Percentiles rank a stretch among this genome's conserved stretches.
Conservation (phyloP, 257 asterid genomes). For the Osmanthus fragrans region DNA sequence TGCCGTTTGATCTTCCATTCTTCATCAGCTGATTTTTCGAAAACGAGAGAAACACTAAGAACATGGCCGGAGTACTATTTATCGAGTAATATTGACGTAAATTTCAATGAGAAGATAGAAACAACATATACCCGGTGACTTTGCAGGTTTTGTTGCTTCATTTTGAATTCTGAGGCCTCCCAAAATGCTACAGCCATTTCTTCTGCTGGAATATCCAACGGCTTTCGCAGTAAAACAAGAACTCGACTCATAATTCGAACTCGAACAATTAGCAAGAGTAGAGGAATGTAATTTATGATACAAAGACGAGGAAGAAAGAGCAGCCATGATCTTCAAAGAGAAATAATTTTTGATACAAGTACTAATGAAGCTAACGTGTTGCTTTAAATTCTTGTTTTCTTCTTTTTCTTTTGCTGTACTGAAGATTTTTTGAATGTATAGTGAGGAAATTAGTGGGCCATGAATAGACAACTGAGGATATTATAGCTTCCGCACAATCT, state of each 20-base stretch:
- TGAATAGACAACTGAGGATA: slow-evolving; percentile 36
- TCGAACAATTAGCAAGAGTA: slow-evolving; percentile 30
- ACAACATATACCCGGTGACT: slow-evolving; percentile 43
- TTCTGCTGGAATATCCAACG: slow-evolving; percentile 28
- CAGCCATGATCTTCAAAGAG: slow-evolving; percentile 40
- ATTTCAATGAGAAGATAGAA: neutral
- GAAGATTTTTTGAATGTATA: slow-evolving; percentile 12
- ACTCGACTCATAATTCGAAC: slow-evolving; percentile 31
- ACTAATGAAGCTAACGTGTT: neutral
- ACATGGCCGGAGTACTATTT: neutral
- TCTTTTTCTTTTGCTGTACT: neutral
- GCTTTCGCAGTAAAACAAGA: slow-evolving; percentile 32
- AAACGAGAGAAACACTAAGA: slow-evolving; percentile 22
- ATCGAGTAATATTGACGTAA: neutral
- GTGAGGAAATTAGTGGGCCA: slow-evolving; percentile 35
- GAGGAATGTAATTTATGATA: slow-evolving; percentile 39
- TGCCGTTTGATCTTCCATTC: slow-evolving; percentile 85
- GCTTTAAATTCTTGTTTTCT: neutral
- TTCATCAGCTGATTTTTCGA: slow-evolving; percentile 79
- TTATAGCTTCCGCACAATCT: slow-evolving; percentile 50
- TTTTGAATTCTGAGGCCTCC: slow-evolving; percentile 46
- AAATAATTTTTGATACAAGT: neutral
- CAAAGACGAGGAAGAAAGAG: slow-evolving; percentile 41
- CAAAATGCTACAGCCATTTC: slow-evolving; percentile 21
- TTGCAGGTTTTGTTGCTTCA: slow-evolving; percentile 74